phyloP scores from a whole-genome alignment of 192 early-diverging fungal genomes.

The Gryganskiella cystojenkinii region DNA sequence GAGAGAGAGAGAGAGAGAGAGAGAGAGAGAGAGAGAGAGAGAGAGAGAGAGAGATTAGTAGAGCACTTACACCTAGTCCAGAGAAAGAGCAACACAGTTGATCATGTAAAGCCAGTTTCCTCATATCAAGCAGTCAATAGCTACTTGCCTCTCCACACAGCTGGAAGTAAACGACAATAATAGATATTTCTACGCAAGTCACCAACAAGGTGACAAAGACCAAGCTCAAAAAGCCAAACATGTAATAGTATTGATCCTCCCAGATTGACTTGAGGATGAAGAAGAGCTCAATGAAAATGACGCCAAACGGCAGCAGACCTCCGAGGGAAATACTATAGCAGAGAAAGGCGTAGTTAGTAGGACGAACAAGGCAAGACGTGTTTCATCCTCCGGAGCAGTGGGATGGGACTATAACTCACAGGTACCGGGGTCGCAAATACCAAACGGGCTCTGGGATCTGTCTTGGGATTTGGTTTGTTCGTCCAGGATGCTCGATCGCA shows the following conservation, averaged over 20 bases:
- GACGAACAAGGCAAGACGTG: no score
- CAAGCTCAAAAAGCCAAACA: constrained; percentile 69
- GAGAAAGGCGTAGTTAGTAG: no score
- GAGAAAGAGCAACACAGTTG: no score
- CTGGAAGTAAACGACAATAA: constrained; percentile 77
- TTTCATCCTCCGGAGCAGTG: no score
- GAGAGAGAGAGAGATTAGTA: no score
- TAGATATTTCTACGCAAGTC: constrained; percentile 68
- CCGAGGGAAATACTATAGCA: constrained; percentile 48
- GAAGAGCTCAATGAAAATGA: constrained; percentile 79
- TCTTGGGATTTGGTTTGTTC: constrained; percentile 93
- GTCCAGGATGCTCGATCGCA: constrained; percentile 86
- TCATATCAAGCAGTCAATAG: no score
- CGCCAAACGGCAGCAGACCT: constrained; percentile 69
- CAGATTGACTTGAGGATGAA: constrained; percentile 77
- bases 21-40: no score
- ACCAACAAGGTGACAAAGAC: constrained; percentile 68
- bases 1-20: no score
- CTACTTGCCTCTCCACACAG: constrained; percentile 62
- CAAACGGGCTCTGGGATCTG: constrained; percentile 85
- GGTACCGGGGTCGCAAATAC: constrained; percentile 69
- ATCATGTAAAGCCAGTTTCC: no score
- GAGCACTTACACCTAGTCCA: no score
- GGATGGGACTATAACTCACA: constrained; percentile 53
- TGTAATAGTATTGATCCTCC: constrained; percentile 75